These are phyloP conservation scores for Steccherinum ochraceum DNA, from an alignment of 768 basidiomycete genomes.

Conservation along the genomic window DNA sequence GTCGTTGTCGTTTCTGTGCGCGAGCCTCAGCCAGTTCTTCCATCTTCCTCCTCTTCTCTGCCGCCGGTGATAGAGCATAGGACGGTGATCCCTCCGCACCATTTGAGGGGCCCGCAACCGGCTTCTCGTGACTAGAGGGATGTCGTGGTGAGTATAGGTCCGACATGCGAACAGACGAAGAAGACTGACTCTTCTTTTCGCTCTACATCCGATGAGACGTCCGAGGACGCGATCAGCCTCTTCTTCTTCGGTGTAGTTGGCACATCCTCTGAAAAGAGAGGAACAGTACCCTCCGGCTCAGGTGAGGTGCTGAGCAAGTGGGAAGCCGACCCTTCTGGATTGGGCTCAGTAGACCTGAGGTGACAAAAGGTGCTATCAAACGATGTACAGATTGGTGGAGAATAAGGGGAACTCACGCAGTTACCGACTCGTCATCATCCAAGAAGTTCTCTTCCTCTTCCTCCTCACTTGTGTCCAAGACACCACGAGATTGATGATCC, in stretches of 20 bases:
- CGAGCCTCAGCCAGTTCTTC: constrained; percentile 4
- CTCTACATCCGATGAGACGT: background rate
- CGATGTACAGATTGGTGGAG: no score
- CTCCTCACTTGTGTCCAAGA: constrained; percentile 35
- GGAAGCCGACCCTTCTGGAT: background rate
- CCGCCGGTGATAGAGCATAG: background rate
- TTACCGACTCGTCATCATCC: constrained; percentile 17
- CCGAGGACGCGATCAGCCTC: background rate
- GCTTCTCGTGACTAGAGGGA: background rate
- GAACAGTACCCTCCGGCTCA: background rate
- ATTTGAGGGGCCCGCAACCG: background rate
- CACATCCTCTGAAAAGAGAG: background rate
- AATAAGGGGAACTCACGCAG: background rate
- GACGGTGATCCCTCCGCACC: background rate
- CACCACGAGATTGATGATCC: constrained; percentile 30
- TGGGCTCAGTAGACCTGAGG: background rate
- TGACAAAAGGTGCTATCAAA: no score
- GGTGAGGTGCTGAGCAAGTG: background rate
- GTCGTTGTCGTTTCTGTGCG: background rate
- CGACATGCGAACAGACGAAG: no score
- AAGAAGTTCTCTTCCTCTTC: constrained; percentile 34
- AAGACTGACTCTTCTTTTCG: background rate
- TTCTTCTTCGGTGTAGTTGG: background rate
- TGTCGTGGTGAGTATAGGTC: no score
- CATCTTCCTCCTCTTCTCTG: constrained; percentile 4